phyloP scores from a whole-genome alignment of 257 asterid genomes.

The Ocimum tenuiflorum region DNA sequence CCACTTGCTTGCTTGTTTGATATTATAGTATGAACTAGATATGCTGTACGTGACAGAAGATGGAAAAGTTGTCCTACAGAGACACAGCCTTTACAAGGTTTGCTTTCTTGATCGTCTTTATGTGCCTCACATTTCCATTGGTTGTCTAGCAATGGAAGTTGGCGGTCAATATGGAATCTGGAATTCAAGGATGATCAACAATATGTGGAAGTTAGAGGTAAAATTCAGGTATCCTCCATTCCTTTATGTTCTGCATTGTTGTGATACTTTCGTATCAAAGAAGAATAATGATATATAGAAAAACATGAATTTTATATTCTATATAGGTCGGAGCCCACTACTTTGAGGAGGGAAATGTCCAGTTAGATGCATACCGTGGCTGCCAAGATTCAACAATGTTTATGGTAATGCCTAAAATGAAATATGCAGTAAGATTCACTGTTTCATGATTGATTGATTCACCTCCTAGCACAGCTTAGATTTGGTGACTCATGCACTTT shows the following conservation, averaged over 20 bases:
- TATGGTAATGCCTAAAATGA: slow-evolving; percentile 50
- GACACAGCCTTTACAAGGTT: slow-evolving; percentile 5
- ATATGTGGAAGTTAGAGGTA: slow-evolving; percentile 69
- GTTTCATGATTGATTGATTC: slow-evolving; percentile 12
- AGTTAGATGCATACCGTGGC: slow-evolving; percentile 78
- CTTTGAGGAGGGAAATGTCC: slow-evolving; percentile 99
- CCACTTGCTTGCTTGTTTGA: background rate
- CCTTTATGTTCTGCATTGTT: background rate
- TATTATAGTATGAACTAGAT: background rate
- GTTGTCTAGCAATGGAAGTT: slow-evolving; percentile 76
- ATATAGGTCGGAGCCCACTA: slow-evolving; percentile 92
- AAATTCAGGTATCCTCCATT: slow-evolving; percentile 54
- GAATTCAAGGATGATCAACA: slow-evolving; percentile 75
- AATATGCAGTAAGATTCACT: slow-evolving; percentile 13
- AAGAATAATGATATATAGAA: background rate
- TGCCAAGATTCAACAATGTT: slow-evolving; percentile 74
- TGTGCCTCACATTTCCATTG: slow-evolving; percentile 18
- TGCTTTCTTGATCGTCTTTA: slow-evolving; percentile 4
- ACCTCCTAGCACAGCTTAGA: slow-evolving; percentile 7
- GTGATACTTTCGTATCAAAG: background rate
- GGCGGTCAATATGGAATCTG: slow-evolving; percentile 79
- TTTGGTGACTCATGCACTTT: background rate
- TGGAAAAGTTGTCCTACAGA: slow-evolving; percentile 2
- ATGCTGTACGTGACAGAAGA: slow-evolving; percentile 2
- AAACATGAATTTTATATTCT: slow-evolving; percentile 15